Evolutionary conservation across 2,329 filamentous ascomycete species (phyloP).

Genomic region (Fusarium multiceps): DNA sequence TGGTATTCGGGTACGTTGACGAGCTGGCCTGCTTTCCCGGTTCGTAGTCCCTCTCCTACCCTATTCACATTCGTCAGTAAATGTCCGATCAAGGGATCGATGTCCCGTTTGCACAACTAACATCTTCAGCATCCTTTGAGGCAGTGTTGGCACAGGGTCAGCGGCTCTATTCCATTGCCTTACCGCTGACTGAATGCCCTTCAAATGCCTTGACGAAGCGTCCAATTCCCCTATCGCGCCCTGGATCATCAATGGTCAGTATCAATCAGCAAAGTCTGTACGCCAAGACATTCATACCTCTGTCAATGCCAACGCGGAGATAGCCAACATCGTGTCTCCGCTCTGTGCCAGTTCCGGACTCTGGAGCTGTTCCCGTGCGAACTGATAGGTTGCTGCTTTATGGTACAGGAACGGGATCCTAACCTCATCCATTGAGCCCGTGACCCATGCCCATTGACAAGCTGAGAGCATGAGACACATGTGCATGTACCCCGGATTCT

Average conservation of each 20-base stretch:
- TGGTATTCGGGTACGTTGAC: constrained; percentile 57
- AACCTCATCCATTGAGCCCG: constrained; percentile 58
- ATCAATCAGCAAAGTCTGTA: neutral
- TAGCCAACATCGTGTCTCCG: constrained; percentile 57
- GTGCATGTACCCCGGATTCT: constrained; percentile 59
- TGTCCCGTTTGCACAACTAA: constrained; percentile 13
- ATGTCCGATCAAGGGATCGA: neutral
- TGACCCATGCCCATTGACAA: constrained; percentile 60
- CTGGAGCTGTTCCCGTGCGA: constrained; percentile 57
- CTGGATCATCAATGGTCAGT: constrained; percentile 43
- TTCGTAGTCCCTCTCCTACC: constrained; percentile 56
- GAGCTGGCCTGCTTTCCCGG: constrained; percentile 53
- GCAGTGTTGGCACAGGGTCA: constrained; percentile 46
- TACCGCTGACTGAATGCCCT: constrained; percentile 51
- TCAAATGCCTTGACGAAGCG: constrained; percentile 57
- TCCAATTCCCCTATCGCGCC: constrained; percentile 58
- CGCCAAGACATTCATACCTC: constrained; percentile 50
- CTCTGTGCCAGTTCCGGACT: constrained; percentile 52
- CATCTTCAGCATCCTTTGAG: constrained; percentile 56
- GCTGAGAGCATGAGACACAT: constrained; percentile 59
- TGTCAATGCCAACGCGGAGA: constrained; percentile 57
- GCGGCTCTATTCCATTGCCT: constrained; percentile 35
- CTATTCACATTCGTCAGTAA: constrained; percentile 44
- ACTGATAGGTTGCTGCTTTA: constrained; percentile 60
- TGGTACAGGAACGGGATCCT: constrained; percentile 59